phyloP scores from a whole-genome alignment of 2,329 filamentous ascomycete genomes.

The Colletotrichum horii region DNA sequence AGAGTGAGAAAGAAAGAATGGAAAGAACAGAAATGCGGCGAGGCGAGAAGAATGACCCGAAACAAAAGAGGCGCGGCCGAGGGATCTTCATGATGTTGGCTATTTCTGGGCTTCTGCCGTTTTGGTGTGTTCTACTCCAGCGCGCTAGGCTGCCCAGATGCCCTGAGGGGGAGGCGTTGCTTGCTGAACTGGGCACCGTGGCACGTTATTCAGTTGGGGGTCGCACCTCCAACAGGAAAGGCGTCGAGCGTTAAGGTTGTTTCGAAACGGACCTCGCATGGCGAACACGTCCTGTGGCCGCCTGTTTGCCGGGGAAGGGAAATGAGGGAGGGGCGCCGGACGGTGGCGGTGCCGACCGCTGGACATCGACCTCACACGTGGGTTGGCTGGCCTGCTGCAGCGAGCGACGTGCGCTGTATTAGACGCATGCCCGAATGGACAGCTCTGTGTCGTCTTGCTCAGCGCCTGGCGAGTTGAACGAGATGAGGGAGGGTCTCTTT shows the following conservation, averaged over 20 bases:
- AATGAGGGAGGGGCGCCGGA: conserved; percentile 13
- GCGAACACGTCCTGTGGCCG: conserved; percentile 6
- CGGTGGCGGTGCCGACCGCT: conserved; percentile 9
- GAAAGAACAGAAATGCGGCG: not conserved
- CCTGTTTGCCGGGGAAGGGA: not conserved
- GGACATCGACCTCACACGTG: not conserved
- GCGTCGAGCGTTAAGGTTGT: conserved; percentile 17
- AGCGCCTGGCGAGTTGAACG: not conserved
- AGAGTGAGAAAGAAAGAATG: not conserved
- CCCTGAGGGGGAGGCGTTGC: not conserved
- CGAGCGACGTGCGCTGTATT: not conserved
- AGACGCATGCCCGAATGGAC: not conserved
- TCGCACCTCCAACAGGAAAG: not conserved
- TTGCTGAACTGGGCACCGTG: not conserved
- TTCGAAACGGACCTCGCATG: conserved; percentile 16
- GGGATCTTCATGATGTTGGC: not conserved
- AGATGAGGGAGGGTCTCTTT: not conserved
- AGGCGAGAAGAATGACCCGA: not conserved
- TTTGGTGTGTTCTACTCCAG: not conserved
- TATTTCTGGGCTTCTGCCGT: not conserved
- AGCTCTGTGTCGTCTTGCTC: not conserved
- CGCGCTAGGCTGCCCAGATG: conserved; percentile 1
- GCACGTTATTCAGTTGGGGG: not conserved
- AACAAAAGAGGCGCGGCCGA: conserved; percentile 14
- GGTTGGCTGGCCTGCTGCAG: not conserved